Conservation (phyloP, 805 yeast genomes). For the Hanseniaspora mollemarum region DNA sequence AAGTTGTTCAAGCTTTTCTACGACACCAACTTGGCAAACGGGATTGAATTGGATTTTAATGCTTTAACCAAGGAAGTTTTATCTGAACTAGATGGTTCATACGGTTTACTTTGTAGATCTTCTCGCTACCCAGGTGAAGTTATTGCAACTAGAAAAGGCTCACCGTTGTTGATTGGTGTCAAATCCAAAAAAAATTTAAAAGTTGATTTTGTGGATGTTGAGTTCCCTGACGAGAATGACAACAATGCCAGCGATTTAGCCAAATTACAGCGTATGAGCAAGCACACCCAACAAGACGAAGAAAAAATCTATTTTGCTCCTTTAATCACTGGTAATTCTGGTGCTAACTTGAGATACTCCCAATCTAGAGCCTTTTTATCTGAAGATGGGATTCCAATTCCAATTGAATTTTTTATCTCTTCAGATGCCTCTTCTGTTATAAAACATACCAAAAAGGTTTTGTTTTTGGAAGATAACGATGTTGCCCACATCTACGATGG, state of each 20-base stretch:
- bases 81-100: conserved; percentile 91
- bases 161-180: conserved; percentile 94
- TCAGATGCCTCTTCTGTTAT: conserved; percentile 96
- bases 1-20: conserved; percentile 84
- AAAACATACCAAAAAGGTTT: conserved; percentile 92
- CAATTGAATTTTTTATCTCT: conserved; percentile 89
- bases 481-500: conserved; percentile 97
- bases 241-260: conserved; percentile 15
- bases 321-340: conserved; percentile 40
- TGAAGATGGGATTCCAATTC: conserved; percentile 85
- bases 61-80: conserved; percentile 86
- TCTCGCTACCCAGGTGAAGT: conserved; percentile 89
- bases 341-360: conserved; percentile 58
- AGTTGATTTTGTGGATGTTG: conserved; percentile 97
- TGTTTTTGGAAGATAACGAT: conserved; percentile 94
- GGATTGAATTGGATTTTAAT: conserved; percentile 73
- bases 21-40: conserved; percentile 61
- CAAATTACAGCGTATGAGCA: conserved; percentile 10
- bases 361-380: conserved; percentile 94
- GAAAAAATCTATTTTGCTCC: conserved; percentile 33
- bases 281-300: conserved; percentile 15
- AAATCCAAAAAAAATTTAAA: conserved; percentile 89
- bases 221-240: conserved; percentile 61
- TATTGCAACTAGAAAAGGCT: conserved; percentile 95
- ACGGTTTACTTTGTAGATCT: conserved; percentile 88